These are phyloP conservation scores for Cyberlindnera sargentensis DNA, from an alignment of 805 yeast species.

Conservation along the genomic window DNA sequence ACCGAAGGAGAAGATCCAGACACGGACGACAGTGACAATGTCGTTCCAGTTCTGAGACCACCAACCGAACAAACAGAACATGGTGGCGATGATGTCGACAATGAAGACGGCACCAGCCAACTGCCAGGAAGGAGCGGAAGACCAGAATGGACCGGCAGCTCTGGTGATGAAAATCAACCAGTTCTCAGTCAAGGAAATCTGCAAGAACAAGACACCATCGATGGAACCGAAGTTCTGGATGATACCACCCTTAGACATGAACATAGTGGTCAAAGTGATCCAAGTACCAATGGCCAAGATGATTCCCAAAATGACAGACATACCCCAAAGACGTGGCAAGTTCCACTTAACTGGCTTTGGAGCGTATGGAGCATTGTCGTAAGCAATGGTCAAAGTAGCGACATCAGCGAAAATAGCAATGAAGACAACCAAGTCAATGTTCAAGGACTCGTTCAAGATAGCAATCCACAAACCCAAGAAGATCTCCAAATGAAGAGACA, in stretches of 20 bases:
- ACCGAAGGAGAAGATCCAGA: slow-evolving; percentile 95
- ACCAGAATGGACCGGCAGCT: slow-evolving; percentile 98
- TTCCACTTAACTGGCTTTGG: slow-evolving; percentile 94
- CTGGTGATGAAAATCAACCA: slow-evolving; percentile 96
- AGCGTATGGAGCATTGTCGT: slow-evolving; percentile 94
- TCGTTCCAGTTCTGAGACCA: slow-evolving; percentile 98
- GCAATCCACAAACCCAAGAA: slow-evolving; percentile 97
- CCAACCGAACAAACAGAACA: slow-evolving; percentile 94
- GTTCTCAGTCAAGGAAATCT: slow-evolving; percentile 92
- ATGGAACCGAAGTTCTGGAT: slow-evolving; percentile 92
- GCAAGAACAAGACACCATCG: slow-evolving; percentile 90
- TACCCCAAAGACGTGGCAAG: slow-evolving; percentile 95
- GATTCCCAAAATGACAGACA: slow-evolving; percentile 82
- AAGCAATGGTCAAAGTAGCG: slow-evolving; percentile 95
- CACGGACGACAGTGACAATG: slow-evolving; percentile 88
- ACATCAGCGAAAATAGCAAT: slow-evolving; percentile 97
- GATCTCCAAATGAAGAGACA: slow-evolving; percentile 88
- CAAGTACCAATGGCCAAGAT: slow-evolving; percentile 88
- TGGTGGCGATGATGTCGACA: slow-evolving; percentile 88
- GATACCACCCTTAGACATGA: slow-evolving; percentile 85
- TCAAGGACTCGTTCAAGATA: slow-evolving; percentile 75
- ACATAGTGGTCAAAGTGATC: slow-evolving; percentile 93
- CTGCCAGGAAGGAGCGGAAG: slow-evolving; percentile 95
- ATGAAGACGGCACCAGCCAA: slow-evolving; percentile 86
- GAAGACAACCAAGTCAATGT: slow-evolving; percentile 90